phyloP scores from a whole-genome alignment of 345 rosid species.

The Citrus medica region DNA sequence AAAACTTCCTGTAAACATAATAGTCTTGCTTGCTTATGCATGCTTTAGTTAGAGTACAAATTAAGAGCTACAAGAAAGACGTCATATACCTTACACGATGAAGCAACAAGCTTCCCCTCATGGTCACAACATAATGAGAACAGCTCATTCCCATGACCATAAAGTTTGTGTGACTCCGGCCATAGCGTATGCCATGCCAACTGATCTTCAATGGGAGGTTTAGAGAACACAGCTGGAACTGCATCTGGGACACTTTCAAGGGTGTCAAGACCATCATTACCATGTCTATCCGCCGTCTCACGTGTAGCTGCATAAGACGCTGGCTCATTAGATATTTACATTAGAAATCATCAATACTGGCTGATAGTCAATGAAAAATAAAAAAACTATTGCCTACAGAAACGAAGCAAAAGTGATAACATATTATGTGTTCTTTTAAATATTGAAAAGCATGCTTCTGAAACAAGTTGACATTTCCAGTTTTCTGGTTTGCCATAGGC shows the following conservation, averaged over 20 bases:
- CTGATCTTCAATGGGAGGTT: constrained; percentile 94
- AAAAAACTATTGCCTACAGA: not conserved
- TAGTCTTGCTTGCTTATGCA: not conserved
- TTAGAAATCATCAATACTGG: not conserved
- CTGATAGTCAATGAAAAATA: not conserved
- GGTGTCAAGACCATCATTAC: constrained; percentile 66
- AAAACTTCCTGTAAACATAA: not conserved
- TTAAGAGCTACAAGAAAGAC: not conserved
- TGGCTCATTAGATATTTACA: constrained; percentile 1
- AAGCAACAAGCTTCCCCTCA: constrained; percentile 78
- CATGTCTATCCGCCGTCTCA: constrained; percentile 41
- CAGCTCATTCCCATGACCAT: constrained; percentile 93
- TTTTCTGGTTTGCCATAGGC: not conserved
- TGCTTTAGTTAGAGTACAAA: not conserved
- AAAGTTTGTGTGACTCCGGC: constrained; percentile 96
- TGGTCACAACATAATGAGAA: constrained; percentile 78
- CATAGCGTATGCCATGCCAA: constrained; percentile 85
- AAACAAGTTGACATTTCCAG: not conserved
- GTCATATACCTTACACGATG: constrained; percentile 83
- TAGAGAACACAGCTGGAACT: constrained; percentile 73
- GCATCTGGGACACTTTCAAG: constrained; percentile 95
- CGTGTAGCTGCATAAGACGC: constrained; percentile 51
- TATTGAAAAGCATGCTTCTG: not conserved
- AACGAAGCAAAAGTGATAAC: not conserved
- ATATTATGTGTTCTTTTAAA: not conserved